phyloP scores from a whole-genome alignment of 2,329 filamentous ascomycete genomes.

The Fusarium luffae region DNA sequence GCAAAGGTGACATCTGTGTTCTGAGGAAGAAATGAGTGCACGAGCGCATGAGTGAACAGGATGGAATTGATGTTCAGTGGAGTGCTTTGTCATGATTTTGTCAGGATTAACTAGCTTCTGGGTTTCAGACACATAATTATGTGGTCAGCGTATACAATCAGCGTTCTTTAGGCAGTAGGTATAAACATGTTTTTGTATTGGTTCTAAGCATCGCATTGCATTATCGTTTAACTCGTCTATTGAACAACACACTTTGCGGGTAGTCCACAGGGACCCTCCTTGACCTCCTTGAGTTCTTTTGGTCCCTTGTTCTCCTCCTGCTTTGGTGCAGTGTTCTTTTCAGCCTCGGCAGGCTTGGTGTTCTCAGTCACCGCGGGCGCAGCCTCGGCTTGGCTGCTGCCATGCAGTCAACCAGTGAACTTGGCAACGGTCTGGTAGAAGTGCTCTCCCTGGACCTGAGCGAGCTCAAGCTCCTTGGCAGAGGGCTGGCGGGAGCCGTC shows the following conservation, averaged over 20 bases:
- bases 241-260: slow-evolving; percentile 78
- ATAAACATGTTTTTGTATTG: slow-evolving; percentile 22
- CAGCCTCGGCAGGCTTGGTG: slow-evolving; percentile 35
- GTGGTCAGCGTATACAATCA: slow-evolving; percentile 2
- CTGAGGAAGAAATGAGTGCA: slow-evolving; percentile 1
- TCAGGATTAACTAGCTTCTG: neutral
- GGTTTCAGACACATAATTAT: neutral
- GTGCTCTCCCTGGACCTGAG: slow-evolving; percentile 81
- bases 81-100: neutral
- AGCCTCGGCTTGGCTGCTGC: slow-evolving; percentile 54
- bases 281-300: slow-evolving; percentile 57
- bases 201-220: slow-evolving; percentile 26
- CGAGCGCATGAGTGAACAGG: neutral
- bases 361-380: slow-evolving; percentile 43
- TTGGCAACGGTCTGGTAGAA: slow-evolving; percentile 85
- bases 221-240: slow-evolving; percentile 53
- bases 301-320: slow-evolving; percentile 35
- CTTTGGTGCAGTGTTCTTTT: slow-evolving; percentile 34
- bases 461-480: slow-evolving; percentile 79
- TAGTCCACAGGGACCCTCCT: slow-evolving; percentile 80
- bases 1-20: slow-evolving; percentile 43
- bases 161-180: neutral
- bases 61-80: neutral
- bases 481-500: slow-evolving; percentile 89
- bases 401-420: slow-evolving; percentile 83